These are phyloP conservation scores for Epichloe aotearoae DNA, from an alignment of 2,329 filamentous ascomycete genomes.

Conservation along the genomic window DNA sequence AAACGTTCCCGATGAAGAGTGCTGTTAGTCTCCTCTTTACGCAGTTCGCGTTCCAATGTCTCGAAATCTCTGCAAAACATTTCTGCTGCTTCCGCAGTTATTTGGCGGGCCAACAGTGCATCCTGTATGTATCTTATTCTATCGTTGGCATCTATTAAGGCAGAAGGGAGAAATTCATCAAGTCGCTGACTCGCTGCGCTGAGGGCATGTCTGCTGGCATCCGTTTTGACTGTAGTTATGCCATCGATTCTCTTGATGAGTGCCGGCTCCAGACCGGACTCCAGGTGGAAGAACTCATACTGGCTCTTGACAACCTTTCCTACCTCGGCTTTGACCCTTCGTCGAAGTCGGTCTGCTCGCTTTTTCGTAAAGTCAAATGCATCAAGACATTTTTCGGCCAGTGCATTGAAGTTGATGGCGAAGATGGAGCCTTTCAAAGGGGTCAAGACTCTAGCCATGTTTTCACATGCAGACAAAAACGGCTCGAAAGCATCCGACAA, in stretches of 20 bases:
- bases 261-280: slow-evolving; percentile 59
- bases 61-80: slow-evolving; percentile 79
- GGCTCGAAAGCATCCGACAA: slow-evolving; percentile 73
- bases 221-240: slow-evolving; percentile 18
- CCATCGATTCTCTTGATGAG: slow-evolving; percentile 39
- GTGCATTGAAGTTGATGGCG: slow-evolving; percentile 55
- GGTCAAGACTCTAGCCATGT: slow-evolving; percentile 48
- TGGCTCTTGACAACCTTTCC: slow-evolving; percentile 52
- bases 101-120: slow-evolving; percentile 54
- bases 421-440: slow-evolving; percentile 54
- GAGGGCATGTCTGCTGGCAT: slow-evolving; percentile 41
- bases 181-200: slow-evolving; percentile 58
- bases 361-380: slow-evolving; percentile 50
- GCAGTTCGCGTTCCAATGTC: slow-evolving; percentile 37
- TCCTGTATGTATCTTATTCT: slow-evolving; percentile 64
- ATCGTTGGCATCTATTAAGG: slow-evolving; percentile 81
- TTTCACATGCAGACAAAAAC: slow-evolving; percentile 63
- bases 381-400: slow-evolving; percentile 41
- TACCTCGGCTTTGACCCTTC: slow-evolving; percentile 40
- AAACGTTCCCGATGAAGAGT: slow-evolving; percentile 15
- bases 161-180: slow-evolving; percentile 85
- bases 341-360: slow-evolving; percentile 41
- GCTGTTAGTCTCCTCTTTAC: slow-evolving; percentile 24
- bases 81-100: slow-evolving; percentile 74
- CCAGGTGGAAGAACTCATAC: slow-evolving; percentile 56